phyloP scores from a whole-genome alignment of 2,329 filamentous ascomycete species.

The Capronia epimyces region DNA sequence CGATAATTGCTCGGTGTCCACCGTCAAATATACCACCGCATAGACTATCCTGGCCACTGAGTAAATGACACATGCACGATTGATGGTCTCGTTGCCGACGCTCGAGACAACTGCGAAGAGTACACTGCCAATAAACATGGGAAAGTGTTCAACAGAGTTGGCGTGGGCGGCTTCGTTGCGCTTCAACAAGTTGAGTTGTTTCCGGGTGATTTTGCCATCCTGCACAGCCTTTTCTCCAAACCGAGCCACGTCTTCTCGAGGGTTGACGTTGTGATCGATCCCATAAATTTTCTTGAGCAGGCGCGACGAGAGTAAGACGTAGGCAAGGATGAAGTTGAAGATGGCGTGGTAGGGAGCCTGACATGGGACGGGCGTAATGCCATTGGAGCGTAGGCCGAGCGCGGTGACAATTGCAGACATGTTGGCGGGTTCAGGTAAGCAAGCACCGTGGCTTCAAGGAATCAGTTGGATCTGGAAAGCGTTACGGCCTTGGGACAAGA shows the following conservation, averaged over 20 bases:
- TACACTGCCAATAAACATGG: constrained; percentile 34
- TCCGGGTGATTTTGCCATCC: constrained; percentile 42
- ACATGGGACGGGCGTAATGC: constrained; percentile 21
- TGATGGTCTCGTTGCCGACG: constrained; percentile 35
- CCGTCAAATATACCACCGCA: constrained; percentile 34
- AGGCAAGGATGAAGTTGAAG: constrained; percentile 39
- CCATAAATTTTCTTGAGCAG: constrained; percentile 32
- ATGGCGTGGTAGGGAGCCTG: constrained; percentile 34
- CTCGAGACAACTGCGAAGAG: constrained; percentile 36
- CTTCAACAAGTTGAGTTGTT: constrained; percentile 40
- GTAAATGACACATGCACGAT: constrained; percentile 36
- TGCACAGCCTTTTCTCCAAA: constrained; percentile 43
- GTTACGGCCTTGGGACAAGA: too few relatives aligned
- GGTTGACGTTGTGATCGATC: constrained; percentile 45
- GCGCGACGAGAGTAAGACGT: constrained; percentile 36
- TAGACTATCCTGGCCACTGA: constrained; percentile 35
- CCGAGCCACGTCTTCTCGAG: constrained; percentile 43
- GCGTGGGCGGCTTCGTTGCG: constrained; percentile 44
- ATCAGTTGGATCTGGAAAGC: too few relatives aligned
- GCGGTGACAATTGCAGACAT: constrained; percentile 12
- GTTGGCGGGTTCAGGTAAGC: too few relatives aligned
- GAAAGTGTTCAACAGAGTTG: constrained; percentile 40
- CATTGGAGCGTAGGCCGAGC: constrained; percentile 11
- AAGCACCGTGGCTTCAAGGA: too few relatives aligned
- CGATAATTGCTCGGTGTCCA: constrained; percentile 32